phyloP scores from a whole-genome alignment of 2,329 filamentous ascomycete species.

The Neodidymelliopsis sp. region DNA sequence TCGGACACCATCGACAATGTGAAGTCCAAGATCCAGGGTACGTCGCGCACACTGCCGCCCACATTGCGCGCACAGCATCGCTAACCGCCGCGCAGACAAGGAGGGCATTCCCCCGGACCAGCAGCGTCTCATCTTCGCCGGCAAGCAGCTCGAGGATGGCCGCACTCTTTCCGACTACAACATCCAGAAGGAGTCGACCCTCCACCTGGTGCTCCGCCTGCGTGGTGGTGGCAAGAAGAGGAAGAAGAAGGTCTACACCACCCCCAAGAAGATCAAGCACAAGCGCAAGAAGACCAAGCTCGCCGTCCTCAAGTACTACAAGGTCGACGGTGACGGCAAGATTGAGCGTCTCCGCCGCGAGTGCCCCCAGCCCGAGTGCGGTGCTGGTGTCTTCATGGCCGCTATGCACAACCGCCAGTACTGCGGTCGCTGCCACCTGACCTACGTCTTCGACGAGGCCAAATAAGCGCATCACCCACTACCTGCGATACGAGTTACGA shows the following conservation, averaged over 20 bases:
- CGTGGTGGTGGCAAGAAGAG: slow-evolving; percentile 97
- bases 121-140: slow-evolving; percentile 99
- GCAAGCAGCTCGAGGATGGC: slow-evolving; percentile 99
- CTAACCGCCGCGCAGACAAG: slow-evolving; percentile 77
- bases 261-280: slow-evolving; percentile 99
- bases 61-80: neutral
- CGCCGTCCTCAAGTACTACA: slow-evolving; percentile 99
- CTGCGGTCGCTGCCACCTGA: slow-evolving; percentile 78
- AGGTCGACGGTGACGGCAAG: slow-evolving; percentile 99
- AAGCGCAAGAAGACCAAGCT: slow-evolving; percentile 99
- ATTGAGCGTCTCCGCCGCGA: slow-evolving; percentile 99
- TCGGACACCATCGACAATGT: slow-evolving; percentile 99
- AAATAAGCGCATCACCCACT: slow-evolving; percentile 54
- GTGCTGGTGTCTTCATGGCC: slow-evolving; percentile 99
- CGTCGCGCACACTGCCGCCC: slow-evolving; percentile 26
- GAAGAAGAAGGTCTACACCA: slow-evolving; percentile 99
- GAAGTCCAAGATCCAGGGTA: slow-evolving; percentile 92
- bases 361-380: slow-evolving; percentile 86
- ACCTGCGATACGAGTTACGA: slow-evolving; percentile 38
- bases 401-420: slow-evolving; percentile 99
- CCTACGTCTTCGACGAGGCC: slow-evolving; percentile 74
- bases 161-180: slow-evolving; percentile 99
- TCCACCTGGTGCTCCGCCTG: slow-evolving; percentile 96
- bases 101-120: slow-evolving; percentile 99
- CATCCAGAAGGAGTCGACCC: slow-evolving; percentile 99